Base-by-base conservation (phyloP, 2,329 filamentous ascomycete species). In the Aspergillus sp. region DNA sequence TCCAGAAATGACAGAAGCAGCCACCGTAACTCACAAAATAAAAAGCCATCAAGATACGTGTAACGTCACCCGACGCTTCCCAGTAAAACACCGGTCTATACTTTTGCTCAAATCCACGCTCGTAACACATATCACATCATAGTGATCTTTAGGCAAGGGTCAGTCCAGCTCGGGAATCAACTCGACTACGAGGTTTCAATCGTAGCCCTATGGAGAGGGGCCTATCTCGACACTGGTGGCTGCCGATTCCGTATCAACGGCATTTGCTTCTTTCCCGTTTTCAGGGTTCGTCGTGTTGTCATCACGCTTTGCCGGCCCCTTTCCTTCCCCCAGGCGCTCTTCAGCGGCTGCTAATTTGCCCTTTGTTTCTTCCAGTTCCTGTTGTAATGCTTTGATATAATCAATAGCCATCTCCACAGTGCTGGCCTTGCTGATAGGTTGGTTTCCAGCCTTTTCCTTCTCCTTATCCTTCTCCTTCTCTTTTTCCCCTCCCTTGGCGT, bases 321-420 rank as follows among this genome's bases (percentile, higher is more conserved):
- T 50, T 15, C 48, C 61, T 23, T 58, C 62, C 21, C 49, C 71
- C 54, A 91, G 70, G 72, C 85, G 87, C 67, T 83, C 84, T 71
- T 91, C 90, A 15, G 89, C 85, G 58, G 84, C 83, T 23, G 84
- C 83, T 13, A 92, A 85, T 67, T 86, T 81, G 62, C 78, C 80
- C 54, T 87, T 88, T 21, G 88, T 87, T 36, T 86, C 84, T 2
- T 83, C 84, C 15, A 92, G 80, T 72, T 96, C 90, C 68, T 86
- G 81, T 76, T 96, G 88, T 62, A 99, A 78, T 62, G 88, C 84
- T 76, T 91, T 94, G 78, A 99, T 97, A 73, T 98, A 97, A 59
- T 93, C 89, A 69, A 98, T 98, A 1, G 95, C 95, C 78, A 91
- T 88, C 77, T 99, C 95, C n/a, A 99, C 95, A 0, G 96, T 97